Base-by-base conservation (phyloP, 2,329 filamentous ascomycete genomes). In the Ascochyta koolunga region DNA sequence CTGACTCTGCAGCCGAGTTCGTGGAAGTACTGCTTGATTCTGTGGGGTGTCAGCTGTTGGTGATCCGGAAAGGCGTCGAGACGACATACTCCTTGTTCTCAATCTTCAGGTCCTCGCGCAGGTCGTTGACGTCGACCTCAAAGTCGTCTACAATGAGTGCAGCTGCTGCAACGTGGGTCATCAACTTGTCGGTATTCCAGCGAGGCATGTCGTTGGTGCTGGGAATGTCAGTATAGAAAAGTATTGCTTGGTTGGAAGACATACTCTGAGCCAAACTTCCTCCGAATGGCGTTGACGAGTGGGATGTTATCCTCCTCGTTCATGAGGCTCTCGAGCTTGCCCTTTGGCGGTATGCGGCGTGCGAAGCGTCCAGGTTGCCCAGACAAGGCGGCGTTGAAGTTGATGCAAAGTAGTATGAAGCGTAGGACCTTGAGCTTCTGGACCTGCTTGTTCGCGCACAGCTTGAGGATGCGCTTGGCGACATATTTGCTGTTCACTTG, bases 81-180 rank as follows among this genome's bases (percentile, higher is more conserved):
- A 11, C 11, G 19, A 59, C 75, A 27, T 71, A 86, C 68, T 85
- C 80, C 75, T 85, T 88, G 72, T 87, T 85, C 61, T 92, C 89
- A 52, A 93, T 67, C 68, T 84, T 83, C 55, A 95, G 75, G 69
- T 95, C 91, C 58, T 89, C 85, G 47, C 86, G 83, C 60, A 96
- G 76, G 60, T 88, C 82, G 58, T 82, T 83, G 6, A 87, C 87
- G 66, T 93, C 87, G 50, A 90, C 86, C 68, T 87, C 85, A 68
- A 86, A 91, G 68, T 88, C 86, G 66, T 92, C 89, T 16, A 92
- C 78, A 58, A 90, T 84, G 70, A 89, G 83, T 24, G 87, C 85
- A 56, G 92, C 80, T 1, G 84, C 88, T 64, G 86, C 89, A 66
- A 89, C 85, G 74, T 92, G 88, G 15, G 89, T 90, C 66, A 87